A percentile compares a stretch with the other conserved stretches of the same genome.
Evolutionary conservation across 306 rosid species (phyloP).

Genomic region (Quercus wislizeni): DNA sequence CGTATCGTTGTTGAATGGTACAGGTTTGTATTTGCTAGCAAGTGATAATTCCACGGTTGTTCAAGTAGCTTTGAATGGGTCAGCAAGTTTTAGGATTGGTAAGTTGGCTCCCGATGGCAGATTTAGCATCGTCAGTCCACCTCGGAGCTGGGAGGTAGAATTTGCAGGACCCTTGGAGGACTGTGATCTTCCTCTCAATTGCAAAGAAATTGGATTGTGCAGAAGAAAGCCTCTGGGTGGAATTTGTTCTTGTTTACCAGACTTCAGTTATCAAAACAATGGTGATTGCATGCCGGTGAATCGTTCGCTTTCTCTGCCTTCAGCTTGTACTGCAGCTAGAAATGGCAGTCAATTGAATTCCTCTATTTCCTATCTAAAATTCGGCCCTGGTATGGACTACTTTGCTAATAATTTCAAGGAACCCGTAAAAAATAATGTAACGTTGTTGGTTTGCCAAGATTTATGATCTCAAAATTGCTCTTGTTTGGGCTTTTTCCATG

Average conservation of each 20-base stretch:
- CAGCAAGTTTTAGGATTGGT: constrained; percentile 49
- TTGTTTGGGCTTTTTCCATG: constrained; percentile 65
- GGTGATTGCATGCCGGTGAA: constrained; percentile 57
- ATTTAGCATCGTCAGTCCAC: constrained; percentile 56
- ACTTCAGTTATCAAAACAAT: constrained; percentile 37
- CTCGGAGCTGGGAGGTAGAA: constrained; percentile 51
- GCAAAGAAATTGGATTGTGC: constrained; percentile 71
- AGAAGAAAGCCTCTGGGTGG: constrained; percentile 25
- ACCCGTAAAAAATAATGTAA: constrained; percentile 38
- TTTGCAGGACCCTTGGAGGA: constrained; percentile 49
- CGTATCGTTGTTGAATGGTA: constrained; percentile 44
- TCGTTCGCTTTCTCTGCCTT: constrained; percentile 48
- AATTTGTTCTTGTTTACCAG: constrained; percentile 67
- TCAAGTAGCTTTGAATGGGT: constrained; percentile 33
- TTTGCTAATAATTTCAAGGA: constrained; percentile 47
- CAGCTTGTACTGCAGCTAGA: constrained; percentile 32
- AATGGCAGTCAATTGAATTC: constrained; percentile 32
- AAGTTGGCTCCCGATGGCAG: constrained; percentile 54
- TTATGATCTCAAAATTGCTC: constrained; percentile 63
- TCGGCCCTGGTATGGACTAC: constrained; percentile 55
- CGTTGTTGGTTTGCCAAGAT: constrained; percentile 50
- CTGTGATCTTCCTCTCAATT: constrained; percentile 63
- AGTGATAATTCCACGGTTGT: constrained; percentile 43
- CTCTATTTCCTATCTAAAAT: constrained; percentile 49
- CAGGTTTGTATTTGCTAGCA: constrained; percentile 61